These are phyloP conservation scores for Aspergillus sclerotiicarbonarius DNA, from an alignment of 495 filamentous ascomycete genomes.

Conservation along the genomic window DNA sequence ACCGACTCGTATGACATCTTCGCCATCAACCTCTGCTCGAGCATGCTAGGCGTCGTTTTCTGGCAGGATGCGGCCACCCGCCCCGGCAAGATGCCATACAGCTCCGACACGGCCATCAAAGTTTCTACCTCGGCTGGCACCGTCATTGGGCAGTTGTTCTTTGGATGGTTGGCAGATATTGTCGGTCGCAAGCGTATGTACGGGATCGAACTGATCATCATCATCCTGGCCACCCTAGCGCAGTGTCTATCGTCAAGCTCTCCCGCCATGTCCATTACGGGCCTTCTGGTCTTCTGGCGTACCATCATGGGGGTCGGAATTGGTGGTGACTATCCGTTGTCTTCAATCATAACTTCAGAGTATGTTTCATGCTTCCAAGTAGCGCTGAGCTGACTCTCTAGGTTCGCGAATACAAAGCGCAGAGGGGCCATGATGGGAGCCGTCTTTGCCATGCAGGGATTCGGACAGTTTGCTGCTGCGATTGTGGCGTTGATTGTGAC, in stretches of 20 bases:
- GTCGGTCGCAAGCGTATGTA: slow-evolving; percentile 84
- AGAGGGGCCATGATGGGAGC: slow-evolving; percentile 86
- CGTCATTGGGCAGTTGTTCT: slow-evolving; percentile 79
- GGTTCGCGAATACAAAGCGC: slow-evolving; percentile 81
- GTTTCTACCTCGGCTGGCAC: slow-evolving; percentile 84
- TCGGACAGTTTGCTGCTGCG: slow-evolving; percentile 71
- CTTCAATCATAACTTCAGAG: slow-evolving; percentile 80
- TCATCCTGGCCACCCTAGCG: slow-evolving; percentile 80
- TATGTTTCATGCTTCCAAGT: slow-evolving; percentile 36
- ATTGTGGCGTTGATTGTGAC: slow-evolving; percentile 70
- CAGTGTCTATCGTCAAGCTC: slow-evolving; percentile 69
- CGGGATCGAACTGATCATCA: slow-evolving; percentile 82
- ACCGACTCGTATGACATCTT: slow-evolving; percentile 81
- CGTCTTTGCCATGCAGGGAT: slow-evolving; percentile 81
- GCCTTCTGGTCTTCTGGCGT: slow-evolving; percentile 86
- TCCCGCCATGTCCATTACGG: slow-evolving; percentile 67
- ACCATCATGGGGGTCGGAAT: slow-evolving; percentile 82
- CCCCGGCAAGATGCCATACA: slow-evolving; percentile 56
- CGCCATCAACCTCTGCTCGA: slow-evolving; percentile 68
- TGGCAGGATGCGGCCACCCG: slow-evolving; percentile 52
- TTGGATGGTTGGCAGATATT: slow-evolving; percentile 77
- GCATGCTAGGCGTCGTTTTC: slow-evolving; percentile 74
- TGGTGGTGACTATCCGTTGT: slow-evolving; percentile 84
- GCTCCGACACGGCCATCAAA: slow-evolving; percentile 81
- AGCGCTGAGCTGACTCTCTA: slow-evolving; percentile 19